Percentiles rank a stretch among this genome's conserved stretches.
These are phyloP conservation scores for Trichomonas gallinae DNA, from an alignment of 208 protist species.

Conservation along the genomic window DNA sequence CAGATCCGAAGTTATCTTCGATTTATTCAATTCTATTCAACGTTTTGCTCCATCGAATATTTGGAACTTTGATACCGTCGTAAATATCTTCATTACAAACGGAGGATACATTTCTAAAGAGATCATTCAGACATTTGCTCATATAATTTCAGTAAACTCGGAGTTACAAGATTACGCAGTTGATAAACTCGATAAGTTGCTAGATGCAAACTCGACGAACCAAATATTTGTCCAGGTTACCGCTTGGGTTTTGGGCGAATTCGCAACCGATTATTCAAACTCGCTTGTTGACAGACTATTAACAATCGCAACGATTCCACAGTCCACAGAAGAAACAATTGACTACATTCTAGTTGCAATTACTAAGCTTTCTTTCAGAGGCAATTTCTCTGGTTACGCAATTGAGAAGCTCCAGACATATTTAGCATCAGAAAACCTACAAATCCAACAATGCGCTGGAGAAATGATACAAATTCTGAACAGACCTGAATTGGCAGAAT, in stretches of 20 bases:
- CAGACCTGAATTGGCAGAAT: background rate
- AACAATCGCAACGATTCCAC: background rate
- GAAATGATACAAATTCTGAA: background rate
- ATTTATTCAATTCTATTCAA: background rate
- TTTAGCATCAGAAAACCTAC: background rate
- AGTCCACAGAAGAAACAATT: background rate
- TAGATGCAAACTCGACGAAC: background rate
- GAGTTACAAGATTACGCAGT: background rate
- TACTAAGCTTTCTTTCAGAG: background rate
- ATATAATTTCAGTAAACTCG: background rate
- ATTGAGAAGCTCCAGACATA: background rate
- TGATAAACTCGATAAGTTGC: background rate
- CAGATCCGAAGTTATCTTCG: background rate
- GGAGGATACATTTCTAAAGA: background rate
- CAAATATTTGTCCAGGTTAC: background rate
- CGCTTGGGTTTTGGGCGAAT: background rate
- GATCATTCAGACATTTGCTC: background rate
- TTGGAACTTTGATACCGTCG: background rate
- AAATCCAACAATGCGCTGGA: background rate
- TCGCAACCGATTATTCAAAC: background rate
- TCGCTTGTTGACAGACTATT: background rate
- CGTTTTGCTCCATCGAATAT: background rate
- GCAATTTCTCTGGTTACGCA: background rate
- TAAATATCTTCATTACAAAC: background rate
- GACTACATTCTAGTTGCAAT: background rate